phyloP scores from a whole-genome alignment of 495 filamentous ascomycete genomes.

The Penicillium goetzii region DNA sequence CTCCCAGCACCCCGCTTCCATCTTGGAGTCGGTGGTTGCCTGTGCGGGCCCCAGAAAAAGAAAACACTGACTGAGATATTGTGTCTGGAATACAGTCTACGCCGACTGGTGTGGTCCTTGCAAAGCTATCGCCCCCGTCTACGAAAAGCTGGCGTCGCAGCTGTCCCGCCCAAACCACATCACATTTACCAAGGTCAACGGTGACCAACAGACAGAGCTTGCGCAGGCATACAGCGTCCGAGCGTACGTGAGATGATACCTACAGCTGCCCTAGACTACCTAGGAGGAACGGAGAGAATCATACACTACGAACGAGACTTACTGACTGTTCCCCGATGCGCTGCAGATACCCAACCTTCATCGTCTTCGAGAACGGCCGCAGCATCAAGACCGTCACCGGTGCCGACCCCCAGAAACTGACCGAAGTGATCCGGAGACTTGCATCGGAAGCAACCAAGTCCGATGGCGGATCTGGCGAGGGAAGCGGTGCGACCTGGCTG shows the following conservation, averaged over 20 bases:
- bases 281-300: background rate
- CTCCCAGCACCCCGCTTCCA: constrained; percentile 3
- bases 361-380: constrained; percentile 79
- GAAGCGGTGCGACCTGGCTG: constrained; percentile 63
- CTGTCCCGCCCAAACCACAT: constrained; percentile 74
- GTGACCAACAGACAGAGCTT: constrained; percentile 74
- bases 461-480: constrained; percentile 51
- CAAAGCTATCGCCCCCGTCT: constrained; percentile 81
- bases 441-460: constrained; percentile 65
- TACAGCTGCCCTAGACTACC: constrained; percentile 21
- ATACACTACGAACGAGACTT: background rate
- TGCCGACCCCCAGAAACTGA: constrained; percentile 70
- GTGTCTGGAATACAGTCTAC: constrained; percentile 62
- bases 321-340: background rate
- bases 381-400: constrained; percentile 71
- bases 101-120: constrained; percentile 87
- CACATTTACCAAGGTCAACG: constrained; percentile 86
- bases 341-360: constrained; percentile 71
- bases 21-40: constrained; percentile 1
- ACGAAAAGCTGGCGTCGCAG: constrained; percentile 73
- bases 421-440: constrained; percentile 71
- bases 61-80: constrained; percentile 12
- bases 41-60: background rate
- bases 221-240: constrained; percentile 71
- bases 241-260: constrained; percentile 55